Evolutionary conservation across 345 rosid species (phyloP).

Genomic region (Schrenkiella parvula): DNA sequence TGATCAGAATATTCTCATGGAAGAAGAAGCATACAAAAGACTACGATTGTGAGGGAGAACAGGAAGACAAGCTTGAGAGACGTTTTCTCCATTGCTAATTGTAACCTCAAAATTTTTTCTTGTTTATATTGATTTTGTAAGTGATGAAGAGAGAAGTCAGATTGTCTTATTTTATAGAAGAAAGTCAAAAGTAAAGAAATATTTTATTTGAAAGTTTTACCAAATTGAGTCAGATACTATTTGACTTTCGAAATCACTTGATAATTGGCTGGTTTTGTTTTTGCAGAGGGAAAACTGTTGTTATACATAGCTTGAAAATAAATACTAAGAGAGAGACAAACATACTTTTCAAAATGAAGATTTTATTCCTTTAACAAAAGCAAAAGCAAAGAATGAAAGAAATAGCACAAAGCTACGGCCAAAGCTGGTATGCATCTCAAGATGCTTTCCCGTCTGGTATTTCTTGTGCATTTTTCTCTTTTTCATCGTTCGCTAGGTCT

Average conservation of each 20-base stretch:
- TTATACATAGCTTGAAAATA: not conserved
- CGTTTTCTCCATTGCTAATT: constrained; percentile 5
- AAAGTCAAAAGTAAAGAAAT: no score
- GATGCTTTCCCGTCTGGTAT: constrained; percentile 57
- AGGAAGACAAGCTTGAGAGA: no score
- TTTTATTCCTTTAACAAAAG: not conserved
- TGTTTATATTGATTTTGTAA: not conserved
- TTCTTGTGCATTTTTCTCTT: constrained; percentile 52
- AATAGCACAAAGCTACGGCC: no score
- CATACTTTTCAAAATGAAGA: not conserved
- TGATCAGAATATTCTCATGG: no score
- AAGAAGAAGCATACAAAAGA: not conserved
- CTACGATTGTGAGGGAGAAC: no score
- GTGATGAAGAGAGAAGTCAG: not conserved
- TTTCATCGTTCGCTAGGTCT: constrained; percentile 48
- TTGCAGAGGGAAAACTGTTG: no score
- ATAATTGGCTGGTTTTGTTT: no score
- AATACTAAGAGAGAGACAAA: not conserved
- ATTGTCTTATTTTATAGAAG: no score
- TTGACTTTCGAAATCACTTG: no score
- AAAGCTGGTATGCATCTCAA: constrained; percentile 16
- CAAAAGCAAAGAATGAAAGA: no score
- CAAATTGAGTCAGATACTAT: no score
- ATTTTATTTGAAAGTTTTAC: no score
- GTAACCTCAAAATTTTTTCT: not conserved